Evolutionary conservation across 73 alveolate species (phyloP).

Genomic region (Paramecium primaurelia): DNA sequence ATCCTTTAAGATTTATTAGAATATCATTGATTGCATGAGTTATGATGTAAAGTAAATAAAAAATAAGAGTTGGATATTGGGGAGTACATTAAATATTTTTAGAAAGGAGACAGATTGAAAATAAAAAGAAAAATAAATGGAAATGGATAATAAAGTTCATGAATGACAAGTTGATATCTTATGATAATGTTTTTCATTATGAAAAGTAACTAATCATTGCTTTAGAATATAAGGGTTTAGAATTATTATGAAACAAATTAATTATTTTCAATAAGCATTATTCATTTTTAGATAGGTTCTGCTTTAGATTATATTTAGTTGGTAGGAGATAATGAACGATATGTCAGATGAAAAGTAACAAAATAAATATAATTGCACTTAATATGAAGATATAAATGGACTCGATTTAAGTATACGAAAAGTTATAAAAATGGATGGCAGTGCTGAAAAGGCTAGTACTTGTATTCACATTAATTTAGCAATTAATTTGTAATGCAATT

Average conservation of each 20-base stretch:
- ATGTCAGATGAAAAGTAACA: background rate
- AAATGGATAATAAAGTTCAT: background rate
- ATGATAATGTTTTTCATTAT: background rate
- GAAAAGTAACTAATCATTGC: background rate
- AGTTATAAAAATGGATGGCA: background rate
- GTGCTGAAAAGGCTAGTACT: background rate
- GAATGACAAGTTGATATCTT: background rate
- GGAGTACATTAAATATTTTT: background rate
- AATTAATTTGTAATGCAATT: background rate
- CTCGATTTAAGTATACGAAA: background rate
- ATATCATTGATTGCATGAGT: background rate
- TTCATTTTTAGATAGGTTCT: background rate
- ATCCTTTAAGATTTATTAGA: background rate
- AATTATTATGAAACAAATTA: background rate
- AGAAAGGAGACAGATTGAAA: background rate
- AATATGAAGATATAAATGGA: background rate
- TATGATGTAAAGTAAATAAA: background rate
- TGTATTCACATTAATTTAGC: background rate
- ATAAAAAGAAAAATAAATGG: background rate
- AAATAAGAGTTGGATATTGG: background rate
- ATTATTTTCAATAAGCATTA: constrained; percentile 35
- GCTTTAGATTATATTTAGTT: background rate
- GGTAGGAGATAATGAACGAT: background rate
- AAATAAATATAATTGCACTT: background rate
- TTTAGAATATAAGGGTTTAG: background rate